These are phyloP conservation scores for Discostella stelligera DNA, from an alignment of 352 stramenopile genomes.

Conservation along the genomic window DNA sequence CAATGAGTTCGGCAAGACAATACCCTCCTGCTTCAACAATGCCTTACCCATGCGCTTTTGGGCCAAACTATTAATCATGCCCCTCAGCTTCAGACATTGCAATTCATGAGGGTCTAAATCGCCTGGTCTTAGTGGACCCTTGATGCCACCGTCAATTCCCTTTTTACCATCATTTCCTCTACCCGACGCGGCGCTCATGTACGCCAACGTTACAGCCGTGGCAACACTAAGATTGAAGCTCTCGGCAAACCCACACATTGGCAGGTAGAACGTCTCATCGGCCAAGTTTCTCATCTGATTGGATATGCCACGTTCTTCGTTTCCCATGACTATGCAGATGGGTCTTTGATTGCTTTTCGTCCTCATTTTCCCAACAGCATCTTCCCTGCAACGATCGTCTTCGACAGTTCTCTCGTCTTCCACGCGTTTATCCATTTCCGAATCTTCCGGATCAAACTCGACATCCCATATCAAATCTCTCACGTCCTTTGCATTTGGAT, in stretches of 20 bases:
- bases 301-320: conserved; percentile 85
- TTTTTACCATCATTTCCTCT: conserved; percentile 1
- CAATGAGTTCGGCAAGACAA: conserved; percentile 50
- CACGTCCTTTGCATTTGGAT: conserved; percentile 67
- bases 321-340: conserved; percentile 85
- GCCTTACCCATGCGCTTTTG: conserved; percentile 56
- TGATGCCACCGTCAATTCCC: neutral
- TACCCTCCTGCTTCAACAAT: conserved; percentile 62
- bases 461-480: conserved; percentile 73
- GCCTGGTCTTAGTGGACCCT: conserved; percentile 57
- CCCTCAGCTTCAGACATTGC: conserved; percentile 66
- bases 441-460: conserved; percentile 33
- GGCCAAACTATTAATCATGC: conserved; percentile 65
- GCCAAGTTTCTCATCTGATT: conserved; percentile 72
- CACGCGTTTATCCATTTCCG: conserved; percentile 1
- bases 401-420: neutral
- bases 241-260: conserved; percentile 86
- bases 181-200: conserved; percentile 66
- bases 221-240: conserved; percentile 86
- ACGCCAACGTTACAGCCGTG: conserved; percentile 81
- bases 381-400: no score
- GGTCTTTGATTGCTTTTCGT: conserved; percentile 39
- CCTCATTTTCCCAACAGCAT: neutral
- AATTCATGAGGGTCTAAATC: conserved; percentile 71
- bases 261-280: conserved; percentile 84